phyloP scores from a whole-genome alignment of 192 early-diverging fungal genomes.

The Mortierella antarctica region DNA sequence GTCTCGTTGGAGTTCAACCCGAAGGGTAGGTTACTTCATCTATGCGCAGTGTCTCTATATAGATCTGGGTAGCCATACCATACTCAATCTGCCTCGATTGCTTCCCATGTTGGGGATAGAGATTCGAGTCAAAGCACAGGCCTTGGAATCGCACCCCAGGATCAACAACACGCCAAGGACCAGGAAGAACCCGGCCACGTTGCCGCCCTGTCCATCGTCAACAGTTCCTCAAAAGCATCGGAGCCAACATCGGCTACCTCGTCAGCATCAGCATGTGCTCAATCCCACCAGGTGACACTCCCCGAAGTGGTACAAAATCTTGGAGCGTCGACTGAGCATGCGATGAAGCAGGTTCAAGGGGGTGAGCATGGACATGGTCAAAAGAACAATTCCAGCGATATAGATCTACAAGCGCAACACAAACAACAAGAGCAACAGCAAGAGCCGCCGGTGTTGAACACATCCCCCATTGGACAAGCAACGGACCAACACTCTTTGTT shows the following conservation, averaged over 20 bases:
- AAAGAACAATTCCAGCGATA: constrained; percentile 5
- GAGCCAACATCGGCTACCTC: not conserved
- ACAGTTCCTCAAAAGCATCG: not conserved
- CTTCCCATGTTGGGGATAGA: no score
- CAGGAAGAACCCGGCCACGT: no score
- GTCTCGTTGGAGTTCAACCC: no score
- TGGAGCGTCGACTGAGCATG: not conserved
- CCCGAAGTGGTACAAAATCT: not conserved
- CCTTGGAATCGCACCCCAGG: no score
- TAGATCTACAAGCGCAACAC: constrained; percentile 8
- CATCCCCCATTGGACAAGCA: constrained; percentile 18
- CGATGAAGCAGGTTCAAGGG: not conserved
- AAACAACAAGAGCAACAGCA: constrained; percentile 15
- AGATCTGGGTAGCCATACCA: no score
- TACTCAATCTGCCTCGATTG: no score
- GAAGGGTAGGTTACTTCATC: no score
- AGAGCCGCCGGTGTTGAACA: constrained; percentile 2
- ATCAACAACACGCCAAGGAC: no score
- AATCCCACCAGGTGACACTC: not conserved
- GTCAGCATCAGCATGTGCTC: not conserved
- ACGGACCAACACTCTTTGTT: constrained; percentile 23
- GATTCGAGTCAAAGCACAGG: no score
- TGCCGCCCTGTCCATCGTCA: no score
- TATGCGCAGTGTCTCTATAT: no score
- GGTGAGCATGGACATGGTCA: constrained; percentile 1